Percentiles rank a stretch among this genome's conserved stretches.
Evolutionary conservation across 306 rosid species (phyloP).

Genomic region (Begonia fuchsioides): DNA sequence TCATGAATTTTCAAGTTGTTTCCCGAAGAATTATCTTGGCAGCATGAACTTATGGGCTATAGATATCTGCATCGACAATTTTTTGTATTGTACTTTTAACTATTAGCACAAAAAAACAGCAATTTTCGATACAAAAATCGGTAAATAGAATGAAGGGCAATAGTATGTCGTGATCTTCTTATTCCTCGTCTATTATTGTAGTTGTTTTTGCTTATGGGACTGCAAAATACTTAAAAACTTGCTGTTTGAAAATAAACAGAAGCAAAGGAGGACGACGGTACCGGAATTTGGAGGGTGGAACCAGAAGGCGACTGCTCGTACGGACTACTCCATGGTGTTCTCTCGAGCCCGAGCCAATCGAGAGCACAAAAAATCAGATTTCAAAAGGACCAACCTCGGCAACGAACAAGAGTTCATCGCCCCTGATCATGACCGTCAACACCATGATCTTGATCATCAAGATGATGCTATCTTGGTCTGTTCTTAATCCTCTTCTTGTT

Average conservation of each 20-base stretch:
- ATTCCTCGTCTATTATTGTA: no score
- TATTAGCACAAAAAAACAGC: no score
- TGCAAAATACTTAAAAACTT: no score
- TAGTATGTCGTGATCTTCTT: no score
- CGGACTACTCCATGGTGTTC: slow-evolving; percentile 62
- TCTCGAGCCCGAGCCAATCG: slow-evolving; percentile 48
- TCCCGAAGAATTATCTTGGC: no score
- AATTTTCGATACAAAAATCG: no score
- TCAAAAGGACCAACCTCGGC: slow-evolving; percentile 32
- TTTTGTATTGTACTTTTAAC: no score
- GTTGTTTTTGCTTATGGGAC: no score
- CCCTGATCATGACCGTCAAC: slow-evolving; percentile 4
- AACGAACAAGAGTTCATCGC: slow-evolving; percentile 22
- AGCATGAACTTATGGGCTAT: no score
- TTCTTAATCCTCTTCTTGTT: neutral
- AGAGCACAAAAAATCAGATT: slow-evolving; percentile 38
- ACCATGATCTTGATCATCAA: slow-evolving; percentile 7
- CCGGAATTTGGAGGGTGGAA: slow-evolving; percentile 95
- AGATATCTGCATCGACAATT: no score
- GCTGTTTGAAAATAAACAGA: slow-evolving; percentile 13
- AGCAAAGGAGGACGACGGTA: slow-evolving; percentile 42
- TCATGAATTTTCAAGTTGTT: no score
- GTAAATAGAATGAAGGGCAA: no score
- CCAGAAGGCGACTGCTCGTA: slow-evolving; percentile 23
- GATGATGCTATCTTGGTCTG: slow-evolving; percentile 18